These are phyloP conservation scores for Neurospora sp. DNA, from an alignment of 495 filamentous ascomycete species.

Conservation along the genomic window DNA sequence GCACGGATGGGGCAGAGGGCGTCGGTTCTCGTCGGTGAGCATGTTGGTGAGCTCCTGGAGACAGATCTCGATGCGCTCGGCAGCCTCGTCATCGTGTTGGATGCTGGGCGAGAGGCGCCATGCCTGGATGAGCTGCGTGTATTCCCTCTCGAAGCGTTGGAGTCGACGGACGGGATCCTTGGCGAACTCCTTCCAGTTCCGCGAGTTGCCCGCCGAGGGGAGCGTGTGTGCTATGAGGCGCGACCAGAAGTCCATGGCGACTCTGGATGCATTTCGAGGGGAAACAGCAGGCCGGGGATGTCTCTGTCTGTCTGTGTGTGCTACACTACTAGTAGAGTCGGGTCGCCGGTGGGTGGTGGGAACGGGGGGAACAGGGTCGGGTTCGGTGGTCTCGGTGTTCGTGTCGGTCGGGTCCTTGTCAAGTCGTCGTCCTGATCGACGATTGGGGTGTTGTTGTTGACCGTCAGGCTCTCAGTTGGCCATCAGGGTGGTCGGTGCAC, in stretches of 20 bases:
- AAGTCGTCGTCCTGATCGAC: neutral
- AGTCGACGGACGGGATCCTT: slow-evolving; percentile 79
- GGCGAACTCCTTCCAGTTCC: slow-evolving; percentile 43
- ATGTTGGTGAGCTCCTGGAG: slow-evolving; percentile 61
- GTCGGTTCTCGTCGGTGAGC: slow-evolving; percentile 79
- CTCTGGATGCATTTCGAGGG: slow-evolving; percentile 24
- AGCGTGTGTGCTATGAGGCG: slow-evolving; percentile 78
- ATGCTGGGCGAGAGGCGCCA: slow-evolving; percentile 60
- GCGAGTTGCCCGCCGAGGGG: slow-evolving; percentile 43
- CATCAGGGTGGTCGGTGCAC: neutral
- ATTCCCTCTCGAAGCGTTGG: slow-evolving; percentile 80
- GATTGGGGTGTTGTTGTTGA: neutral
- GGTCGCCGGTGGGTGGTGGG: neutral
- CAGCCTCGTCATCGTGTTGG: slow-evolving; percentile 40
- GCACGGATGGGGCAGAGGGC: slow-evolving; percentile 79
- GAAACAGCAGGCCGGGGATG: neutral
- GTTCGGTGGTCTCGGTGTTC: neutral
- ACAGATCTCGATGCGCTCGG: slow-evolving; percentile 41
- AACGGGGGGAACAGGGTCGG: neutral
- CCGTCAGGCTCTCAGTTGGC: neutral
- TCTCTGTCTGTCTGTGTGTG: neutral
- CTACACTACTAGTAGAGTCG: neutral
- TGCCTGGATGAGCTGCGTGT: slow-evolving; percentile 73
- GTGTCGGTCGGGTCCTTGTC: neutral
- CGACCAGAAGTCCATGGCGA: slow-evolving; percentile 57